Conservation (phyloP, 2,329 filamentous ascomycete genomes). For the Sporothrix luriei region DNA sequence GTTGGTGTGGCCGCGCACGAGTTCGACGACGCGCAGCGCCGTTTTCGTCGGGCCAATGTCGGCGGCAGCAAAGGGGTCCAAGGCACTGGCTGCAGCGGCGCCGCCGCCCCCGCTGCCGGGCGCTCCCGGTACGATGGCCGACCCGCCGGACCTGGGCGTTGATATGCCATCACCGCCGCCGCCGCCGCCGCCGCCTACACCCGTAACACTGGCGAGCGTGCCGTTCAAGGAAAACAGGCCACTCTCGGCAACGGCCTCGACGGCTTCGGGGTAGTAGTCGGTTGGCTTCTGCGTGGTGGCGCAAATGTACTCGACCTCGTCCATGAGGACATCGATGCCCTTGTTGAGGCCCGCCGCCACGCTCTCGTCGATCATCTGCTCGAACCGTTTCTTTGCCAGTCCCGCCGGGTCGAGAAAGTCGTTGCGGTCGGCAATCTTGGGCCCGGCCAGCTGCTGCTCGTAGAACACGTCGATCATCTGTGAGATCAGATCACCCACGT, state of each 20-base stretch:
- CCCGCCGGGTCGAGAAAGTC: slow-evolving; percentile 92
- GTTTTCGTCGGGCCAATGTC: slow-evolving; percentile 71
- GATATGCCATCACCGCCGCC: slow-evolving; percentile 42
- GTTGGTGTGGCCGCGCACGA: slow-evolving; percentile 83
- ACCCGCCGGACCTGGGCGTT: slow-evolving; percentile 34
- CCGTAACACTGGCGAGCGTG: slow-evolving; percentile 36
- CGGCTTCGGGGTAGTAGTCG: slow-evolving; percentile 78
- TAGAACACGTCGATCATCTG: slow-evolving; percentile 99
- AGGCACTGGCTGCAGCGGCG: slow-evolving; percentile 40
- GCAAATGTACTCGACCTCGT: slow-evolving; percentile 94
- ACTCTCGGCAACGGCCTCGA: slow-evolving; percentile 40
- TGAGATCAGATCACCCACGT: slow-evolving; percentile 94
- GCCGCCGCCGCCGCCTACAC: slow-evolving; percentile 38
- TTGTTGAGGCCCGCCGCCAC: slow-evolving; percentile 95
- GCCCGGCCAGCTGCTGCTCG: slow-evolving; percentile 84
- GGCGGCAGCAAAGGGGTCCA: slow-evolving; percentile 30
- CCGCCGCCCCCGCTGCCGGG: slow-evolving; percentile 35
- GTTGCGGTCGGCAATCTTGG: slow-evolving; percentile 83
- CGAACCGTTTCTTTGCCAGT: slow-evolving; percentile 96
- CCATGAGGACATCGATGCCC: slow-evolving; percentile 97
- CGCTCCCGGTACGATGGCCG: not conserved
- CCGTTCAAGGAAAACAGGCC: slow-evolving; percentile 31
- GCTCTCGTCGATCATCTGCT: slow-evolving; percentile 96
- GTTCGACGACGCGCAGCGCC: slow-evolving; percentile 76
- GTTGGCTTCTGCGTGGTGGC: slow-evolving; percentile 82